Conservation (phyloP, 345 rosid species). For the thale cress (Arabidopsis thaliana) region TAIR10.1 NC_003076.8:3447001-3447500, state of each 20-base stretch:
- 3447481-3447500: background rate
- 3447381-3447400: background rate
- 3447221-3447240: background rate
- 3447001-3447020: conserved; percentile 5
- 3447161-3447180: background rate
- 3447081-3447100: background rate
- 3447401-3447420: background rate
- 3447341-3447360: background rate
- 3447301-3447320: no score
- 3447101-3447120: conserved; percentile 7
- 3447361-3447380: background rate
- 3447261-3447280: no score
- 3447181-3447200: background rate
- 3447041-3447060: conserved; percentile 24
- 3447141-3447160: background rate
- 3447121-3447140: conserved; percentile 6
- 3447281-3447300: no score
- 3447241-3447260: no score
- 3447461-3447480: background rate
- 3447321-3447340: background rate
- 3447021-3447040: background rate
- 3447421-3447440: background rate
- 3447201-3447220: background rate
- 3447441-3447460: background rate
- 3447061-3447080: conserved; percentile 7